Evolutionary conservation across 257 asterid genomes (phyloP).

Genomic region (Gynochthodes officinalis): DNA sequence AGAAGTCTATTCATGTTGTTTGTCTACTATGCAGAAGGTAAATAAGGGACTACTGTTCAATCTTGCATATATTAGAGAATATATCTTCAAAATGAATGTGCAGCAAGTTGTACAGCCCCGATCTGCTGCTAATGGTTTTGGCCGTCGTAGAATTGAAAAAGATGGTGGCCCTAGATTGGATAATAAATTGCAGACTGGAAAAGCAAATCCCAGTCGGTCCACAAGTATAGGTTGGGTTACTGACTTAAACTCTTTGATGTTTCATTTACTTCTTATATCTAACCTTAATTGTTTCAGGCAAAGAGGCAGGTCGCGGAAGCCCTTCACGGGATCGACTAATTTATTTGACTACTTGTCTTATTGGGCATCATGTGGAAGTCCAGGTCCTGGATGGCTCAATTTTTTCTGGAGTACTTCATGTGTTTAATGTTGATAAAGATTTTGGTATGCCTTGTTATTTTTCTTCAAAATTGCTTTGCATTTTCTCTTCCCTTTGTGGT

Average conservation of each 20-base stretch:
- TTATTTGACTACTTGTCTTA: conserved; percentile 66
- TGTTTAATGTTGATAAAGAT: conserved; percentile 73
- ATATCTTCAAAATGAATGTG: conserved; percentile 51
- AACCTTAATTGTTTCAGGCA: conserved; percentile 41
- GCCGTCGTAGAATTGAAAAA: conserved; percentile 68
- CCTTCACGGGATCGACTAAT: conserved; percentile 66
- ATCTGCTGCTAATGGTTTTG: conserved; percentile 76
- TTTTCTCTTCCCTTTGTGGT: conserved; percentile 4
- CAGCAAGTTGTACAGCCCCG: conserved; percentile 69
- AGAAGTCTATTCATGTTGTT: neutral
- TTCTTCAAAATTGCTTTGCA: neutral
- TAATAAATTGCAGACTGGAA: conserved; percentile 51
- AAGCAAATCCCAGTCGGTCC: conserved; percentile 40
- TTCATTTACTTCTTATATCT: conserved; percentile 14
- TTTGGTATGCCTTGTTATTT: conserved; percentile 49
- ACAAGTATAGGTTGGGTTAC: conserved; percentile 50
- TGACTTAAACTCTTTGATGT: conserved; percentile 9
- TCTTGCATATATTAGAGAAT: conserved; percentile 27
- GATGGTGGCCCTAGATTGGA: conserved; percentile 55
- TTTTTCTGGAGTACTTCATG: conserved; percentile 80
- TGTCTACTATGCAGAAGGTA: conserved; percentile 31
- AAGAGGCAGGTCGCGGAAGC: conserved; percentile 54
- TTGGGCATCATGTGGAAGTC: conserved; percentile 93
- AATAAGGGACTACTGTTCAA: conserved; percentile 9
- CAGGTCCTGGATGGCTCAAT: conserved; percentile 86